Conservation (phyloP, 192 early-diverging fungal genomes). For the Entomortierella chlamydospora region DNA sequence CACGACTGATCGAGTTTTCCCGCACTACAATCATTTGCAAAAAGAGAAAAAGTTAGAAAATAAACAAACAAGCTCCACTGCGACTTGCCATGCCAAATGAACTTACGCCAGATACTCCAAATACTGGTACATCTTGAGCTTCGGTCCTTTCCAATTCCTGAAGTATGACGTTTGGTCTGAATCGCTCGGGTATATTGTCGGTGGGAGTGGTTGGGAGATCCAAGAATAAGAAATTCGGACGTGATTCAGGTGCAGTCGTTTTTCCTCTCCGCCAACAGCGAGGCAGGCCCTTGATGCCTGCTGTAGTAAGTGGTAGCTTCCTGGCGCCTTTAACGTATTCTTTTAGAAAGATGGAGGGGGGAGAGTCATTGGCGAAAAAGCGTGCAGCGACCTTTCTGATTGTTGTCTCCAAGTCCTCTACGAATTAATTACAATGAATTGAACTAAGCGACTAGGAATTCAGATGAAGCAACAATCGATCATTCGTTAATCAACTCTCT, state of each 20-base stretch:
- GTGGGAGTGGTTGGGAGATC: conserved; percentile 22
- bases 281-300: neutral
- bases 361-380: conserved; percentile 11
- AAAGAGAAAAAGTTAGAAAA: conserved; percentile 3
- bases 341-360: neutral
- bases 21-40: conserved; percentile 3
- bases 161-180: conserved; percentile 18
- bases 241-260: neutral
- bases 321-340: neutral
- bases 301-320: neutral
- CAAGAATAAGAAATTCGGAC: conserved; percentile 29
- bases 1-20: conserved; percentile 27
- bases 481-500: no score
- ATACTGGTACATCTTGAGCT: conserved; percentile 22
- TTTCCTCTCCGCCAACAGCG: neutral
- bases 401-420: neutral
- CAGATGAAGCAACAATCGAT: no score
- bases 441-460: neutral
- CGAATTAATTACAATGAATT: neutral
- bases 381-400: neutral
- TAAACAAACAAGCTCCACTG: neutral
- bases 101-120: conserved; percentile 1
- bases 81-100: neutral
- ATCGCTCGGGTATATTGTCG: conserved; percentile 13
- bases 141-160: conserved; percentile 6